Conservation (phyloP, 805 yeast genomes). For the Nakazawaea peltata region DNA sequence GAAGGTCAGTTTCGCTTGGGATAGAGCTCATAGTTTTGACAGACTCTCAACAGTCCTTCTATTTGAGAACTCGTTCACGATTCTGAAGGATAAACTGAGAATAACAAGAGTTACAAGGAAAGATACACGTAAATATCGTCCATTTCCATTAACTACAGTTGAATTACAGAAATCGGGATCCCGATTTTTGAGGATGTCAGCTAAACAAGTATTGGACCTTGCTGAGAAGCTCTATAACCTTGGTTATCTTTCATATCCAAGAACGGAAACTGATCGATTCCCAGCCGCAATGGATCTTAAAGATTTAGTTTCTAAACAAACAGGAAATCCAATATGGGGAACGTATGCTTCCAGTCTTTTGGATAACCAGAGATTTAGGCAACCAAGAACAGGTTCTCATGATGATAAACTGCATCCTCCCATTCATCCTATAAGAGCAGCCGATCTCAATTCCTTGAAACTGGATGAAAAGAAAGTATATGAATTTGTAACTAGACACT, state of each 20-base stretch:
- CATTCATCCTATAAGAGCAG: constrained; percentile 74
- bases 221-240: constrained; percentile 84
- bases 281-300: constrained; percentile 70
- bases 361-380: constrained; percentile 35
- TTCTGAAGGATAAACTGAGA: constrained; percentile 34
- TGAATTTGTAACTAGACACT: constrained; percentile 79
- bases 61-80: constrained; percentile 57
- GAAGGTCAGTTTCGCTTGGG: constrained; percentile 57
- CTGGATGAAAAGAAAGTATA: constrained; percentile 63
- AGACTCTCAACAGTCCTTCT: constrained; percentile 52
- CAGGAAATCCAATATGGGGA: constrained; percentile 58
- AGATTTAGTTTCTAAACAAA: constrained; percentile 54
- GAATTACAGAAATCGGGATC: constrained; percentile 87
- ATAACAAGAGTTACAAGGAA: constrained; percentile 43
- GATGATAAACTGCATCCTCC: constrained; percentile 99
- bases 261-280: constrained; percentile 92
- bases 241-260: constrained; percentile 90
- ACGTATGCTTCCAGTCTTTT: constrained; percentile 45
- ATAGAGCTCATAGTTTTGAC: constrained; percentile 65
- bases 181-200: constrained; percentile 61
- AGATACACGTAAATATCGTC: constrained; percentile 72
- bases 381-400: constrained; percentile 74
- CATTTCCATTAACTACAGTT: constrained; percentile 90
- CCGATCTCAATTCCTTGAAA: constrained; percentile 20
- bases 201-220: constrained; percentile 64